Evolutionary conservation across 177 flowering plant genomes (phyloP).

Genomic region (Vitis hybrid): DNA sequence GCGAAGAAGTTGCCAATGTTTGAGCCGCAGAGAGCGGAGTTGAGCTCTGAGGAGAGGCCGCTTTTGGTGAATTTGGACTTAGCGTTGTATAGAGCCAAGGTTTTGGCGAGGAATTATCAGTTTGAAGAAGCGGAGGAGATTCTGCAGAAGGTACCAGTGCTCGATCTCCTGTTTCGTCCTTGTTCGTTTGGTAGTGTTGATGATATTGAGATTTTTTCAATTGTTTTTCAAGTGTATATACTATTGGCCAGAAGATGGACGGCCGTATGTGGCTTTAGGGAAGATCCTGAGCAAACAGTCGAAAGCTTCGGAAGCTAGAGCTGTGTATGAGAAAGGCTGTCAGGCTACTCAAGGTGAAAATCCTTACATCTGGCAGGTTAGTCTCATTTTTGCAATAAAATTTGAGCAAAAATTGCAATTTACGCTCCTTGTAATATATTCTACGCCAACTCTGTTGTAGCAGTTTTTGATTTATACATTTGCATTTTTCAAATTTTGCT

Average conservation of each 20-base stretch:
- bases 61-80: constrained; percentile 74
- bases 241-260: constrained; percentile 89
- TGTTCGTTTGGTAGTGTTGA: background rate
- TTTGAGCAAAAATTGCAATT: background rate
- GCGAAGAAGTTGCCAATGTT: constrained; percentile 83
- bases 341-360: constrained; percentile 97
- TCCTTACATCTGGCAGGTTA: constrained; percentile 93
- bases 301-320: constrained; percentile 61
- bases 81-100: constrained; percentile 77
- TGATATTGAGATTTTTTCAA: background rate
- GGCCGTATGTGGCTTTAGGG: constrained; percentile 64
- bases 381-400: background rate
- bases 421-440: too few relatives aligned
- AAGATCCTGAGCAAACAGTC: constrained; percentile 66
- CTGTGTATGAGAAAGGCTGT: constrained; percentile 81
- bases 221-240: constrained; percentile 53
- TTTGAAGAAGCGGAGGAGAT: constrained; percentile 62
- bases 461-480: background rate
- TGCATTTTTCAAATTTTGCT: too few relatives aligned
- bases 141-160: constrained; percentile 51
- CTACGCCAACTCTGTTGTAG: too few relatives aligned
- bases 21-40: constrained; percentile 63
- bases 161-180: background rate
- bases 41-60: constrained; percentile 45
- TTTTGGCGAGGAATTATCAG: constrained; percentile 49